Evolutionary conservation across 352 stramenopile species (phyloP), one percentile per base, ranked within the genome.

Genomic region (Phytophthora sansomeana): DNA sequence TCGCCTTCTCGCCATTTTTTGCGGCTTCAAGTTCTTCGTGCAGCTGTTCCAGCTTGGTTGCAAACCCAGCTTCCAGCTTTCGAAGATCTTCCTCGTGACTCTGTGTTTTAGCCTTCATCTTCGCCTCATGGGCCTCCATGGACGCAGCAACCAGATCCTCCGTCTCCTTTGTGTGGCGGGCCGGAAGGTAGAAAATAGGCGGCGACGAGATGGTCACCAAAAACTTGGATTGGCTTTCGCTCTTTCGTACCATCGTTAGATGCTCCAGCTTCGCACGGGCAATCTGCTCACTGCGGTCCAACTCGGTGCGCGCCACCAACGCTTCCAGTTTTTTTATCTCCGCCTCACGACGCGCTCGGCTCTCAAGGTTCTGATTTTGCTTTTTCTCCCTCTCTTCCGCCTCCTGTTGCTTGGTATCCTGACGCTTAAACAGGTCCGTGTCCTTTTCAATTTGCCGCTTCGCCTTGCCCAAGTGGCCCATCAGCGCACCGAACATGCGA

Each of bases 391-490:
- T 88, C 46, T 83, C 58, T 44, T 92, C 86, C 0, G 78, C 86
- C 28, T 91, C 81, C 0, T 78, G 75, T 41, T 90, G 80, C 46
- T 85, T 84, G 8, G 79, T 87, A 26, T 77, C 85, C 56, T 95
- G 86, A 3, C 80, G 79, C 67, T 93, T 80, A 58, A 95, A 80
- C 56, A 91, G 68, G 39, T 80, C 72, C 24, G 70, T 90, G 55
- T 95, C 86, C 63, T 91, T 85, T 61, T 92, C 85, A 66, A 95
- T 88, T 58, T 86, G 85, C 44, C 81, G 69, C 60, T 95, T 93
- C 21, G 87, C 87, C 50, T 90, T 91, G 47, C 81, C 87, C 14
- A 95, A 57, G 67, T 95, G 87, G 2, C 85, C 83, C 85, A 95
- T 93, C 14, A 95, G 52, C 28, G 83, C 81, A 9, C 87, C 87